Evolutionary conservation across 1,284 basidiomycete genomes (phyloP), one percentile per base, ranked within the genome.

Genomic region (Puccinia brachypodii): DNA sequence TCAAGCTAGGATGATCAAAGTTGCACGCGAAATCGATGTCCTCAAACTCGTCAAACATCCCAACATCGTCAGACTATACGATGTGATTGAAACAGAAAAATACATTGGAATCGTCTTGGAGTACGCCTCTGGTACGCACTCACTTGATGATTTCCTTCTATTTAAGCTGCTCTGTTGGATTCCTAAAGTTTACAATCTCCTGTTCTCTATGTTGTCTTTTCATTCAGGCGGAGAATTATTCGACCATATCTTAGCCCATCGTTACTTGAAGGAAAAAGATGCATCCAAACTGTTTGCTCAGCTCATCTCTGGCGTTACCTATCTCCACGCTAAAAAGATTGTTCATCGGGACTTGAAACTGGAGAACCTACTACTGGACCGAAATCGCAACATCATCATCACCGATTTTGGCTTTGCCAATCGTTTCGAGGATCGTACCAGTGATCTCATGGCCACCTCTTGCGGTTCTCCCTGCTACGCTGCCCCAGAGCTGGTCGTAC

Each of bases 401-500:
- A 98, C 96, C 84, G 97, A 99, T 87, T 99, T 99, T 87, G 96
- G 97, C 40, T 99, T 99, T 85, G 97, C 97, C 82, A 99, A 99
- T 88, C 92, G 93, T 78, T 99, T 98, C 86, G 94, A 96, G 87
- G 93, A 95, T 85, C 91, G 91, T 53, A 85, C 92, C 22, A 94
- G 96, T 87, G 97, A 99, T 87, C 91, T 98, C 83, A 99, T 99
- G 97, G 95, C 98, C 85, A 99, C 97, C 0, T 94, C 92, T 84
- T 99, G 97, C 84, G 97, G 97, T 8, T 94, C 92, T 47, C 97
- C 97, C 0, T 99, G 97, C 87, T 99, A 99, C 86, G 97, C 97
- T 4, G 97, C 97, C 0, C 97, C 97, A 0, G 97, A 99, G 87
- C 90, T 99, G n/a, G 97, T 99, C 86, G 96, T 99, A 83, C 94